Percentiles rank a stretch among this genome's conserved stretches.
Conservation (phyloP, 345 rosid species). For the Acer negundo region DNA sequence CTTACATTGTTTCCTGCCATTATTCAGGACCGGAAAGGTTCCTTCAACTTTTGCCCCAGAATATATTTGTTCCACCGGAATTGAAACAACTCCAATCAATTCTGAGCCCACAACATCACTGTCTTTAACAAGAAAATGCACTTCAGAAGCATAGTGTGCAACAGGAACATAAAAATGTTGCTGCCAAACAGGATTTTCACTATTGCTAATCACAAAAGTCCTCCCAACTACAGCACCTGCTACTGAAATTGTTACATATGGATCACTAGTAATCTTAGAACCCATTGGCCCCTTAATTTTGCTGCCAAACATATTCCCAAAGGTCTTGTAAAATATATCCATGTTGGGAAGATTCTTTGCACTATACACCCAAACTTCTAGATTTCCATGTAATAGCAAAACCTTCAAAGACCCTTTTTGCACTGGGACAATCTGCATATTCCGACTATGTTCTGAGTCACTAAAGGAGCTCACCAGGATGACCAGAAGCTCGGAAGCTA, state of each 20-base stretch:
- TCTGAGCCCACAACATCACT: slow-evolving; percentile 90
- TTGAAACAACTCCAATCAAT: slow-evolving; percentile 74
- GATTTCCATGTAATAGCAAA: slow-evolving; percentile 84
- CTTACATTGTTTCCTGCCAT: slow-evolving; percentile 73
- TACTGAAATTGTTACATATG: slow-evolving; percentile 75
- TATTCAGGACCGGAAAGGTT: slow-evolving; percentile 54
- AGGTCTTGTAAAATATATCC: slow-evolving; percentile 84
- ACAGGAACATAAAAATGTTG: slow-evolving; percentile 90
- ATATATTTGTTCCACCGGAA: slow-evolving; percentile 73
- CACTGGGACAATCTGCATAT: slow-evolving; percentile 61
- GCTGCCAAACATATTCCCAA: slow-evolving; percentile 63
- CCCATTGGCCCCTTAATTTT: slow-evolving; percentile 56
- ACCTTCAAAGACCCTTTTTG: slow-evolving; percentile 73
- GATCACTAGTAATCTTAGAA: slow-evolving; percentile 82
- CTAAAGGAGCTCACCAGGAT: slow-evolving; percentile 29
- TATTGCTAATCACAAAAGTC: slow-evolving; percentile 84
- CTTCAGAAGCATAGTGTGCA: slow-evolving; percentile 85
- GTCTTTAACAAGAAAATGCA: slow-evolving; percentile 85
- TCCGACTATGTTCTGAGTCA: slow-evolving; percentile 40
- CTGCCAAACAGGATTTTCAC: slow-evolving; percentile 82
- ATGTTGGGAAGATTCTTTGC: slow-evolving; percentile 90
- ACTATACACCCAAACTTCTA: slow-evolving; percentile 71
- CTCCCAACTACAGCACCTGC: slow-evolving; percentile 71
- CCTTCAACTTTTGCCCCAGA: slow-evolving; percentile 70
- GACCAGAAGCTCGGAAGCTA: slow-evolving; percentile 25